Conservation (phyloP, 805 yeast genomes). For the Schizosaccharomyces japonicus region DNA sequence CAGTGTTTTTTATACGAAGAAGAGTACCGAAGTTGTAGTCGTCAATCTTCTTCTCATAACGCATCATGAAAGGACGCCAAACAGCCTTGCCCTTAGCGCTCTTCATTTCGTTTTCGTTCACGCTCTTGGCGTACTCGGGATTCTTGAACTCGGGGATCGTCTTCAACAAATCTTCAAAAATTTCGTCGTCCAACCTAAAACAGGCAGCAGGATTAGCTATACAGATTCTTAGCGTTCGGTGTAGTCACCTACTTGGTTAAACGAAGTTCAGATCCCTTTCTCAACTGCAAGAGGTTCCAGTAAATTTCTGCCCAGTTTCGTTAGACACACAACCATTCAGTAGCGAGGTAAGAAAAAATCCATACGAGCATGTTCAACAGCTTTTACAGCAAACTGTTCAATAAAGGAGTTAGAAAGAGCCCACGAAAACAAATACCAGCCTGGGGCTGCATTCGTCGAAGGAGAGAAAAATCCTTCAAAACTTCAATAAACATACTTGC, state of each 20-base stretch:
- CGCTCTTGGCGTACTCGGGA: conserved; percentile 25
- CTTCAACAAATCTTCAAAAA: conserved; percentile 22
- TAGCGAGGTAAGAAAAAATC: too few species aligned
- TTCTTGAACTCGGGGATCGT: conserved; percentile 78
- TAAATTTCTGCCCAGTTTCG: conserved; percentile 31
- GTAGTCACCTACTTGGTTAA: conserved; percentile 14
- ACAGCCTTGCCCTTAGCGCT: conserved; percentile 51
- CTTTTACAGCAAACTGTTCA: conserved; percentile 62
- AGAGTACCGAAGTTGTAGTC: conserved; percentile 92
- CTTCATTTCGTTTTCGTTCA: conserved; percentile 66
- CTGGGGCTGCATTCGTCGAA: too few species aligned
- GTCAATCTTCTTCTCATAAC: conserved; percentile 55
- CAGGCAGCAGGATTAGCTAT: conserved; percentile 6
- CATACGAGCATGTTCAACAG: conserved; percentile 66
- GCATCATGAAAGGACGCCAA: conserved; percentile 75
- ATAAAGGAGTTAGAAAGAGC: too few species aligned
- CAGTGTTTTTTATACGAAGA: conserved; percentile 44
- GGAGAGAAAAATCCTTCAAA: too few species aligned
- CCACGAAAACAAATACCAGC: neutral
- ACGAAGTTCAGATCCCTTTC: conserved; percentile 59
- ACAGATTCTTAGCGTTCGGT: neutral
- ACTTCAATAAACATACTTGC: too few species aligned
- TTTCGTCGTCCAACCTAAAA: conserved; percentile 17
- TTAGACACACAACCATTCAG: neutral
- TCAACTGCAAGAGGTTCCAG: conserved; percentile 52